phyloP scores from a whole-genome alignment of 805 yeast species.

The Candida namnaoensis region DNA sequence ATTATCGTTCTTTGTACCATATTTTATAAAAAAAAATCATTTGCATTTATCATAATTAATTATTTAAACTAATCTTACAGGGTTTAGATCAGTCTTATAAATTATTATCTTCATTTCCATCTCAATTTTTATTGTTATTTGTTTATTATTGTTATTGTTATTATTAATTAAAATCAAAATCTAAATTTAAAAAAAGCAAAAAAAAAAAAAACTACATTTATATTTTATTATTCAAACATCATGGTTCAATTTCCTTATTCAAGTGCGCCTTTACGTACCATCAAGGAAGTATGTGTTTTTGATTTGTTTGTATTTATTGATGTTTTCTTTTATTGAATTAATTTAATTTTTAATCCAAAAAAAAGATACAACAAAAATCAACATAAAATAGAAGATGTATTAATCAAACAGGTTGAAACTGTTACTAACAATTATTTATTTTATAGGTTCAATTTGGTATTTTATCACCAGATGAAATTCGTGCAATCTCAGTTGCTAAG shows the following conservation, averaged over 20 bases:
- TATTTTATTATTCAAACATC: constrained; percentile 7
- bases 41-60: too few relatives aligned
- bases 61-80: neutral
- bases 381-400: too few relatives aligned
- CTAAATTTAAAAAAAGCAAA: constrained; percentile 2
- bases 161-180: neutral
- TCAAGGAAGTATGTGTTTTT: constrained; percentile 69
- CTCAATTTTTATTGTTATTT: too few relatives aligned
- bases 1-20: neutral
- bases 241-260: constrained; percentile 75
- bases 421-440: constrained; percentile 1
- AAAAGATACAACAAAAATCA: too few relatives aligned
- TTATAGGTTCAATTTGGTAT: constrained; percentile 86
- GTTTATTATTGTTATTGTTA: neutral
- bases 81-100: neutral
- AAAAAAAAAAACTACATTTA: constrained; percentile 1
- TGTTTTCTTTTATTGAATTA: neutral
- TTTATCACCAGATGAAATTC: constrained; percentile 93
- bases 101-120: too few relatives aligned
- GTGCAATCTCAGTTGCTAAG: constrained; percentile 96
- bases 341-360: too few relatives aligned
- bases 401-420: neutral
- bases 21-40: too few relatives aligned
- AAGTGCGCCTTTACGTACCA: constrained; percentile 96
- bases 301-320: neutral